phyloP scores from a whole-genome alignment of 257 asterid genomes.

The Vinca minor region DNA sequence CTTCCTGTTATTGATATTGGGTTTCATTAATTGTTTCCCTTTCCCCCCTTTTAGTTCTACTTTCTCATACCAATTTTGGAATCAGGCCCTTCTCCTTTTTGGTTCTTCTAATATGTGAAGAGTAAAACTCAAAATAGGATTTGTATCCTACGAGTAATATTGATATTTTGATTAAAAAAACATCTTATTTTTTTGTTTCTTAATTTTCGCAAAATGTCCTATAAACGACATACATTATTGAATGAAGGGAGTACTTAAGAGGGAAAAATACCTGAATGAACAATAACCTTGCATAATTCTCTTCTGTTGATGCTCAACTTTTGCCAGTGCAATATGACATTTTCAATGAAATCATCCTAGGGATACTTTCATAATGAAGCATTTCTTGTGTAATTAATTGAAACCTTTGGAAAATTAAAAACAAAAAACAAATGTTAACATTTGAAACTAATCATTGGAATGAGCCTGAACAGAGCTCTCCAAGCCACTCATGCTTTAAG shows the following conservation, averaged over 20 bases:
- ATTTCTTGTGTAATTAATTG: neutral
- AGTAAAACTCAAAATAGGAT: too few relatives aligned
- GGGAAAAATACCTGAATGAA: neutral
- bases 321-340: neutral
- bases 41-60: neutral
- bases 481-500: neutral
- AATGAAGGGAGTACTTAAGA: too few relatives aligned
- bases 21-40: neutral
- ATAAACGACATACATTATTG: too few relatives aligned
- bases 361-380: neutral
- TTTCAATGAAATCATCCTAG: neutral
- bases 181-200: too few relatives aligned
- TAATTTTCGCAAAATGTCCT: too few relatives aligned
- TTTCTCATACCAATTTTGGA: neutral
- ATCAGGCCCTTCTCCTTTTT: too few relatives aligned
- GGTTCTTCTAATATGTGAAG: too few relatives aligned
- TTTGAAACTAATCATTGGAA: neutral
- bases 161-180: too few relatives aligned
- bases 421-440: too few relatives aligned
- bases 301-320: neutral
- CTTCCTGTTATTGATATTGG: neutral
- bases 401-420: too few relatives aligned
- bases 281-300: neutral
- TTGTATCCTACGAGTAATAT: too few relatives aligned
- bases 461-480: neutral